Conservation (phyloP, 2,329 filamentous ascomycete genomes). For the Dothidotthia symphoricarpi region DNA sequence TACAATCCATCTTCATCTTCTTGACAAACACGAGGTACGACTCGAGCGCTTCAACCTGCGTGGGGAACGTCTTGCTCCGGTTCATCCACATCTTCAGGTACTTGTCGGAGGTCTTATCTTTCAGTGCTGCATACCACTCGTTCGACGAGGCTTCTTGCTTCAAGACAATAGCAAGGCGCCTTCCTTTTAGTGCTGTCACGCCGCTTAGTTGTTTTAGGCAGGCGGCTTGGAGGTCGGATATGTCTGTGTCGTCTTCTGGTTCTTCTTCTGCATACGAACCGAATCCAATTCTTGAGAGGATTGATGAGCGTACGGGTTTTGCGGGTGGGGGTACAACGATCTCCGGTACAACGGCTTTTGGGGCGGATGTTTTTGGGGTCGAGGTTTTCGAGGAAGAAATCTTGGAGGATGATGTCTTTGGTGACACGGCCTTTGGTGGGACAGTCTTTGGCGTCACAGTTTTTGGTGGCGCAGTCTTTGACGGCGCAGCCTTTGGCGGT, state of each 20-base stretch:
- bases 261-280: constrained; percentile 1
- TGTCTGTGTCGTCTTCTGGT: constrained; percentile 1
- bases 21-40: constrained; percentile 25
- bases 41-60: constrained; percentile 25
- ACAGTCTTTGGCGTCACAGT: neutral
- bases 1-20: constrained; percentile 22
- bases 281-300: neutral
- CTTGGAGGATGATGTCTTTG: constrained; percentile 1
- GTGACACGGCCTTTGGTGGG: neutral
- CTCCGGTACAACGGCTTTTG: constrained; percentile 2
- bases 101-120: constrained; percentile 25
- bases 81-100: constrained; percentile 36
- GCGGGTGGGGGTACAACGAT: neutral
- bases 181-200: constrained; percentile 26
- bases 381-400: constrained; percentile 1
- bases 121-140: constrained; percentile 28
- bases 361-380: neutral
- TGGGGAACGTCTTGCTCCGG: constrained; percentile 21
- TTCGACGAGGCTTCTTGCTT: constrained; percentile 20
- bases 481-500: neutral
- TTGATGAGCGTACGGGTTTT: constrained; percentile 1
- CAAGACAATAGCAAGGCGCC: constrained; percentile 19
- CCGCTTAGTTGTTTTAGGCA: constrained; percentile 12
- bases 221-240: constrained; percentile 4
- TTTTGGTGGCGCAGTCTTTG: neutral